Evolutionary conservation across 108 stramenopile genomes (phyloP), one percentile per base, ranked within the genome.

Genomic region (Bacterosira constricta): DNA sequence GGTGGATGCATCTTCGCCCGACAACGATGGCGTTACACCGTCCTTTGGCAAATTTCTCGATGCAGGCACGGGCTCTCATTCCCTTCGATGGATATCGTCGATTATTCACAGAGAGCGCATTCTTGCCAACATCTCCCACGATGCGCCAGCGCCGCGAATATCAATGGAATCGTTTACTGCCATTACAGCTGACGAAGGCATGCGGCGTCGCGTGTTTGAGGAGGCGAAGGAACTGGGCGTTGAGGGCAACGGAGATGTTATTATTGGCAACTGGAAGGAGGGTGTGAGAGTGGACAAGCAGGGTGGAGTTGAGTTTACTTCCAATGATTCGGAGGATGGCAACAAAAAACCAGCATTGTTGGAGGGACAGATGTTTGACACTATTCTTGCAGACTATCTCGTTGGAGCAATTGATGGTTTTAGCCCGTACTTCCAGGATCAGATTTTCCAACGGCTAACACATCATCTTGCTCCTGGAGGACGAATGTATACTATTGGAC

Each of bases 381-480:
- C 88, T 6, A 96, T 98, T 17, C 77, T 98, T 30, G 95, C 91
- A 9, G 98, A 98, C 61, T 98, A 98, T 66, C 69, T 98, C 23
- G 87, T 98, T 34, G 98, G 98, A 12, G 98, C 98, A 21, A 96
- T 98, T 73, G 98, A 97, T 64, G 97, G 97, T 7, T 98, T 98
- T 69, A 83, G 85, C 9, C 98, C 98, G 3, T 98, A 97, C 71
- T 80, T 86, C 47, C 98, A 98, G 81, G 96, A 98, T 70, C 49
- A 66, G 15, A 95, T 97, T 60, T 89, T 98, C 42, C 74, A 87
- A 13, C 81, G 96, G 36, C 80, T 99, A 26, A 56, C 77, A 18
- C 64, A 67, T 4, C 90, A 92, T 41, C 71, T 99, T 8, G 85
- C 83, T 29, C 96, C 96, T 0, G 95, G 94, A 15, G 98, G 98